Percentiles rank a stretch among this genome's conserved stretches.
phyloP scores from a whole-genome alignment of 2,329 filamentous ascomycete species.

The Botrytis aclada region DNA sequence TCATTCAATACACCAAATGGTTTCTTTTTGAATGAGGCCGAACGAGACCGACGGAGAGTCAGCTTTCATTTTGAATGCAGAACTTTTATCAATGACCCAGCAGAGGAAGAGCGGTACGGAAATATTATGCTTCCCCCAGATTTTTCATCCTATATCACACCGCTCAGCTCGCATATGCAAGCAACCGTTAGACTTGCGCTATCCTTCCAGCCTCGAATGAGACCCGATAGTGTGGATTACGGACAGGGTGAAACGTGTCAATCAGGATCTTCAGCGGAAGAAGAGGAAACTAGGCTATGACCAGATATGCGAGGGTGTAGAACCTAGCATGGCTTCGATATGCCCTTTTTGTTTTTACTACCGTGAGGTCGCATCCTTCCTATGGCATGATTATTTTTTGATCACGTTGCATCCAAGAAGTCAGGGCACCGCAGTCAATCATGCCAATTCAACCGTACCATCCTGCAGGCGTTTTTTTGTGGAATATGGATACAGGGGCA shows the following conservation, averaged over 20 bases:
- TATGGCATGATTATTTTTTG: neutral
- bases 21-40: neutral
- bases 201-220: slow-evolving; percentile 14
- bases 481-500: neutral
- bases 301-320: slow-evolving; percentile 24
- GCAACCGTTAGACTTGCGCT: slow-evolving; percentile 10
- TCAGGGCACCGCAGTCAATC: neutral
- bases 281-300: slow-evolving; percentile 21
- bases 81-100: neutral
- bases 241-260: slow-evolving; percentile 28
- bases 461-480: neutral
- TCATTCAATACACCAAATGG: neutral
- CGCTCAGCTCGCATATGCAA: slow-evolving; percentile 17
- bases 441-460: neutral
- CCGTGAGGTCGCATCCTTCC: neutral
- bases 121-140: neutral
- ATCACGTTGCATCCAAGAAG: neutral
- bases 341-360: neutral
- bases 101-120: neutral
- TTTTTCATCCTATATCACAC: slow-evolving; percentile 11
- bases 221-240: slow-evolving; percentile 26
- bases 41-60: neutral
- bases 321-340: slow-evolving; percentile 13
- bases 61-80: slow-evolving; percentile 6
- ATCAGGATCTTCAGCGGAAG: slow-evolving; percentile 27